phyloP scores from a whole-genome alignment of 805 yeast genomes.

The Starmerella geochares region DNA sequence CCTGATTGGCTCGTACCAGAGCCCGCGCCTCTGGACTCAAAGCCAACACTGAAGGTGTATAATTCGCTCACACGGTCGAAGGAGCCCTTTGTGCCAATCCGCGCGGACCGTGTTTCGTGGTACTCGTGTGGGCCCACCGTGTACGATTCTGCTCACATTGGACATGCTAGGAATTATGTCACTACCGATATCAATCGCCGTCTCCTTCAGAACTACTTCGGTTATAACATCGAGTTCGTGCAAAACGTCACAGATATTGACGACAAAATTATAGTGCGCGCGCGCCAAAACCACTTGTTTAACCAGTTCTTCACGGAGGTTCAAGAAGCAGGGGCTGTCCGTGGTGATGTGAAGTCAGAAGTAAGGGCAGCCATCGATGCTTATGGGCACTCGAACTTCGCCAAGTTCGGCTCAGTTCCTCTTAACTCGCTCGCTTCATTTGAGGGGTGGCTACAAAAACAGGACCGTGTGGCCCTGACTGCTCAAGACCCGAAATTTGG shows the following conservation, averaged over 20 bases:
- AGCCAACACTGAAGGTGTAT: slow-evolving; percentile 52
- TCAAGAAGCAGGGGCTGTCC: slow-evolving; percentile 32
- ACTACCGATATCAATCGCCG: slow-evolving; percentile 89
- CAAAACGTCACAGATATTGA: slow-evolving; percentile 99
- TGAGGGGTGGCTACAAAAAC: slow-evolving; percentile 40
- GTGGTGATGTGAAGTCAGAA: slow-evolving; percentile 30
- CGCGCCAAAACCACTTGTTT: slow-evolving; percentile 77
- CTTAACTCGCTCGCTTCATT: slow-evolving; percentile 32
- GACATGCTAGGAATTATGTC: slow-evolving; percentile 96
- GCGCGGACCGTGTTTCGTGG: slow-evolving; percentile 65
- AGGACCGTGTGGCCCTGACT: slow-evolving; percentile 45
- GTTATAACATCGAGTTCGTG: slow-evolving; percentile 75
- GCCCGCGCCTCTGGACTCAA: slow-evolving; percentile 22
- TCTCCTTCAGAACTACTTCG: slow-evolving; percentile 79
- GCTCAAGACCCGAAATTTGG: slow-evolving; percentile 68
- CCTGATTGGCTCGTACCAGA: slow-evolving; percentile 45
- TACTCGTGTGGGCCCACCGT: slow-evolving; percentile 98
- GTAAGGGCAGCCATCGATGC: slow-evolving; percentile 31
- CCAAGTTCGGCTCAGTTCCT: slow-evolving; percentile 17
- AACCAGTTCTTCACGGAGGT: slow-evolving; percentile 42
- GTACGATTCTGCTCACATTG: slow-evolving; percentile 93
- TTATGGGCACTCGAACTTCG: slow-evolving; percentile 30
- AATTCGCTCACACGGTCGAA: slow-evolving; percentile 78
- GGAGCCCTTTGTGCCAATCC: slow-evolving; percentile 63
- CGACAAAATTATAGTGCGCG: slow-evolving; percentile 90